These are phyloP conservation scores for Pterocarpus macrocarpus DNA, from an alignment of 306 rosid genomes.

Conservation along the genomic window DNA sequence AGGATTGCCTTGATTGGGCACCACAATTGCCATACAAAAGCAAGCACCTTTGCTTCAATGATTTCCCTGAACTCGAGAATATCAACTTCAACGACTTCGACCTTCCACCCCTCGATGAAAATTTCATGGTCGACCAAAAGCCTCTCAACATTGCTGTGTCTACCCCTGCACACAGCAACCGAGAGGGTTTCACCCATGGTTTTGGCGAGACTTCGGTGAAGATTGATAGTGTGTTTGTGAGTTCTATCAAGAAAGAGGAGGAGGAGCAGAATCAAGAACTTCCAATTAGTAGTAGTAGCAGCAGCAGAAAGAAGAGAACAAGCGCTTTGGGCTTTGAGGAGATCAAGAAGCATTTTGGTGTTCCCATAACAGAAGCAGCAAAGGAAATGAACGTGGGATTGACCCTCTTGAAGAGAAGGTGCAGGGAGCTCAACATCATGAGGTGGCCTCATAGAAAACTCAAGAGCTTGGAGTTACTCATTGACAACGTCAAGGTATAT, in stretches of 20 bases:
- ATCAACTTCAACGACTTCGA: constrained; percentile 37
- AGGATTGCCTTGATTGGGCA: constrained; percentile 32
- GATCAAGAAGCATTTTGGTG: constrained; percentile 60
- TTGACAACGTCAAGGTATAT: constrained; percentile 69
- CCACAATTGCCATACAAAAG: constrained; percentile 29
- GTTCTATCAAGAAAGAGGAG: constrained; percentile 37
- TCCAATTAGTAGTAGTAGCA: not conserved
- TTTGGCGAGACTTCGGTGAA: constrained; percentile 3
- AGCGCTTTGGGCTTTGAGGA: constrained; percentile 33
- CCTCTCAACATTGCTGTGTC: constrained; percentile 38
- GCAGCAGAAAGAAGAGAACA: constrained; percentile 11
- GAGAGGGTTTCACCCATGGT: not conserved
- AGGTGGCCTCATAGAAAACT: constrained; percentile 93
- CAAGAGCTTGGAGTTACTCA: constrained; percentile 75
- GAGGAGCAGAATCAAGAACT: not conserved
- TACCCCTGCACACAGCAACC: not conserved
- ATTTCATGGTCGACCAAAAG: constrained; percentile 41
- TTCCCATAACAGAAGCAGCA: constrained; percentile 78
- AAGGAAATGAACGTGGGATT: constrained; percentile 74
- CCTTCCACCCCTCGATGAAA: constrained; percentile 42
- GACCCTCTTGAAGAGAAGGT: constrained; percentile 76
- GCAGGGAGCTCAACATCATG: constrained; percentile 77
- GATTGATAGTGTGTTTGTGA: constrained; percentile 33
- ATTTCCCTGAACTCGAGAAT: constrained; percentile 53
- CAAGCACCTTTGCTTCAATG: constrained; percentile 42